A percentile compares a stretch with the other conserved stretches of the same genome.
Evolutionary conservation across 2,329 filamentous ascomycete genomes (phyloP).

Genomic region (Stachybotrys echinatus): DNA sequence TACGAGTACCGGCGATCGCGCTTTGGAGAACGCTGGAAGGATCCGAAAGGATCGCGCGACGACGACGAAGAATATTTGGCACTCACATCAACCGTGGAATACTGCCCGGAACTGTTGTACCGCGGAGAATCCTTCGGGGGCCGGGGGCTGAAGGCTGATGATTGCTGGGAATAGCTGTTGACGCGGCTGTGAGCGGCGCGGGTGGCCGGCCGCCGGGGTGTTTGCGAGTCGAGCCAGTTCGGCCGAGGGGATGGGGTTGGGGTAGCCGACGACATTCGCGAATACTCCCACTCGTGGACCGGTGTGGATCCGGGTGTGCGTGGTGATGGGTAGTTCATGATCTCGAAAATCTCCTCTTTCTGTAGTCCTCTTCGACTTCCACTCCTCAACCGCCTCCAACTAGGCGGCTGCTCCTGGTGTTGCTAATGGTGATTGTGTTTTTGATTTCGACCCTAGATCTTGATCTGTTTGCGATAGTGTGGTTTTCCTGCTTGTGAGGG

Average conservation of each 20-base stretch:
- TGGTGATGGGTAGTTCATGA: constrained; percentile 33
- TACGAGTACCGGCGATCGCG: constrained; percentile 52
- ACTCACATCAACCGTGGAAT: constrained; percentile 65
- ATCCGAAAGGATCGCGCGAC: constrained; percentile 32
- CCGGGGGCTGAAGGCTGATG: constrained; percentile 32
- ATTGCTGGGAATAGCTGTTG: constrained; percentile 31
- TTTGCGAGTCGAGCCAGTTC: constrained; percentile 39
- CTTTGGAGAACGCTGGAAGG: constrained; percentile 27
- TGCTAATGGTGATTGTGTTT: not conserved
- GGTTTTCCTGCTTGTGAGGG: not conserved
- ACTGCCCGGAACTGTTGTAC: constrained; percentile 57
- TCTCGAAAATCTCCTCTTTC: constrained; percentile 29
- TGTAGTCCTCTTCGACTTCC: not conserved
- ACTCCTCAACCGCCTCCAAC: constrained; percentile 16
- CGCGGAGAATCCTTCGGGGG: constrained; percentile 51
- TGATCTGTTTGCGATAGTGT: not conserved
- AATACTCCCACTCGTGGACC: constrained; percentile 46
- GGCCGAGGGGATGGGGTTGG: constrained; percentile 53
- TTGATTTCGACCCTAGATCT: not conserved
- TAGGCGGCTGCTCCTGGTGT: constrained; percentile 7
- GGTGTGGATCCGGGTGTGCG: constrained; percentile 41
- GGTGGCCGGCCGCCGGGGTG: constrained; percentile 48
- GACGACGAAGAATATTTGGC: constrained; percentile 45
- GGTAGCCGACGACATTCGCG: constrained; percentile 48
- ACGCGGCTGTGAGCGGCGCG: constrained; percentile 36